These are phyloP conservation scores for Eragrostis nindensis DNA, from an alignment of 176 grass and related monocot species.

Conservation along the genomic window DNA sequence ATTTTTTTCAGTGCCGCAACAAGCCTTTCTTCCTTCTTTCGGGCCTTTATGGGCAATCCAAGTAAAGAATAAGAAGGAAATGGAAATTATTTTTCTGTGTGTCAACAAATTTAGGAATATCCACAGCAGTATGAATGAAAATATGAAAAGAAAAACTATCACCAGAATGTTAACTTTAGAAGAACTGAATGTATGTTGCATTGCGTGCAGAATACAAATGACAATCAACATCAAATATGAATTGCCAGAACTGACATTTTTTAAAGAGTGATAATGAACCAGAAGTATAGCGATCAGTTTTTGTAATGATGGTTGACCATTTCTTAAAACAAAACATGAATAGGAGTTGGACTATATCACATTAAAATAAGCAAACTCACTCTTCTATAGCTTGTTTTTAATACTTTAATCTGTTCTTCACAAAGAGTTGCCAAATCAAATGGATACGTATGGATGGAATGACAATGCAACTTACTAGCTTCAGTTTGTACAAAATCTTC, in stretches of 20 bases:
- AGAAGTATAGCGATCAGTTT: background rate
- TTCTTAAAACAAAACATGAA: slow-evolving; percentile 21
- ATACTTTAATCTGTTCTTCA: background rate
- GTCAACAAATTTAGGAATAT: slow-evolving; percentile 14
- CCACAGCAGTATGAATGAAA: background rate
- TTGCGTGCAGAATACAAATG: background rate
- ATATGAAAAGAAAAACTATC: background rate
- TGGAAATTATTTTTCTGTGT: slow-evolving; percentile 2
- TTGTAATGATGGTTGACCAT: background rate
- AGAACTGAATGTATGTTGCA: background rate
- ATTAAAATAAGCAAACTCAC: background rate
- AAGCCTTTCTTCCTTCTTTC: slow-evolving; percentile 74
- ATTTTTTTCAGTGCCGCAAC: slow-evolving; percentile 86
- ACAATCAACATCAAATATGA: background rate
- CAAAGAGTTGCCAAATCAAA: slow-evolving; percentile 7
- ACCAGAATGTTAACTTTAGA: slow-evolving; percentile 10
- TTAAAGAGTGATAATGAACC: background rate
- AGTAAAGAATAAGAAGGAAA: slow-evolving; percentile 7
- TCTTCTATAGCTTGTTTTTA: background rate
- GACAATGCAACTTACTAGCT: slow-evolving; percentile 54
- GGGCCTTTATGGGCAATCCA: slow-evolving; percentile 53
- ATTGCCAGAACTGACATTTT: background rate
- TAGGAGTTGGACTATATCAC: background rate
- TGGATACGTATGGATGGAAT: background rate
- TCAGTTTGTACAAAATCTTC: slow-evolving; percentile 93